Percentiles rank a stretch among this genome's conserved stretches.
phyloP scores from a whole-genome alignment of 164 flowering plant species.

The Vitis labrusca region DNA sequence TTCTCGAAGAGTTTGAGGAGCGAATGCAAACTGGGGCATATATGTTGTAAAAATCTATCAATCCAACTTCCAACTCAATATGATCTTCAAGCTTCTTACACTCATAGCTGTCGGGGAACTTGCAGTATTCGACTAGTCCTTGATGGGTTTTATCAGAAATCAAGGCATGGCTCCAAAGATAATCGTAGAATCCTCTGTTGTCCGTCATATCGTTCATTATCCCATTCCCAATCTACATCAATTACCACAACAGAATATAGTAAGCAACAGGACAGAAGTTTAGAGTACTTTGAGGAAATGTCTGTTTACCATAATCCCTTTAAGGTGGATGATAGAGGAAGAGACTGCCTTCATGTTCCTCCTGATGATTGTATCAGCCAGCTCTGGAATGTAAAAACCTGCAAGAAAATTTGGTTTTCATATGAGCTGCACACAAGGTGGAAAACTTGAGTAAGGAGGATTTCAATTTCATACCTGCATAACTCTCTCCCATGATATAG shows the following conservation, averaged over 20 bases:
- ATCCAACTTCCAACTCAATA: conserved; percentile 6
- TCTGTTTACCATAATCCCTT: conserved; percentile 23
- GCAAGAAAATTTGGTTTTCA: too few relatives aligned
- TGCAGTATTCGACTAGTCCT: conserved; percentile 22
- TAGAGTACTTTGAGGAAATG: background rate
- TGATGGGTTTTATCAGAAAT: conserved; percentile 37
- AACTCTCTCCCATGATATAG: conserved; percentile 31
- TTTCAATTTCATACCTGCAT: conserved; percentile 6
- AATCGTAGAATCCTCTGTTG: conserved; percentile 27
- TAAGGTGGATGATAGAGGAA: conserved; percentile 20
- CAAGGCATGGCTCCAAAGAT: conserved; percentile 41
- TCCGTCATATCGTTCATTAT: conserved; percentile 28
- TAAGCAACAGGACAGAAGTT: background rate
- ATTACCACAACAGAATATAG: background rate
- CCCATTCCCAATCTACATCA: conserved; percentile 48
- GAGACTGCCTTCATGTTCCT: conserved; percentile 13
- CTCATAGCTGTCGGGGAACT: conserved; percentile 2
- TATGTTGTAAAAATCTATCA: conserved; percentile 35
- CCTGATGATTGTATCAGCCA: conserved; percentile 19
- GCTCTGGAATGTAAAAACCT: conserved; percentile 30
- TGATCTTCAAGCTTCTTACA: conserved; percentile 5
- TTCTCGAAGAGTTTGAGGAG: background rate
- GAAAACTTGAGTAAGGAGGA: too few relatives aligned
- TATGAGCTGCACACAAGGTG: too few relatives aligned
- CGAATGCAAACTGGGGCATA: conserved; percentile 40